Base-by-base conservation (phyloP, 345 rosid species). In the Mangifera indica region DNA sequence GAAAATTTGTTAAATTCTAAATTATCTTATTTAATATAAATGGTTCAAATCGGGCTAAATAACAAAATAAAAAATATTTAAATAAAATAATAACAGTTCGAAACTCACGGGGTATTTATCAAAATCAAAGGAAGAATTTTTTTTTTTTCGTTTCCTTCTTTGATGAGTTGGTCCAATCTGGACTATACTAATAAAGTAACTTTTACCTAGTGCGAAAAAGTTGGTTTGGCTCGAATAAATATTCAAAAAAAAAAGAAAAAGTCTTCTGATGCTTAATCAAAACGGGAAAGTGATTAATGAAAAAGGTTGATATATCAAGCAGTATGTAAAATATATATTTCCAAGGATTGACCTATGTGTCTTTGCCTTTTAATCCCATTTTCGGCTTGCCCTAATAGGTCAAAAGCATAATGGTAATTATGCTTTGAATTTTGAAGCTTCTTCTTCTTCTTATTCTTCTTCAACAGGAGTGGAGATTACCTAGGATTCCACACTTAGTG, bases 401-500 rank as follows among this genome's bases (percentile, higher is more conserved):
- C 84, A 80, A 78, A 71, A 74, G 29, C 44, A 22, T 3, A n/a
- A 5, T 46, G 46, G 52, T 68, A n/a, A n/a, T 29, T 29, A 3
- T 29, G 32, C 2, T 29, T 74, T 66, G 66, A 71, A 67, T 37
- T 45, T 69, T 74, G 62, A 45, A 61, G 69, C 55, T 70, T 73
- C 46, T 62, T 29, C 32, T 29, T 29, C 32, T 29, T 73, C 46
- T 62, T 29, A 1, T 29, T 29, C 32, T 29, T 73, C 46, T 62
- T 61, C 49, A 12, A 26, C 2, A 26, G 75, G 21, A 63, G 34
- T 62, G 64, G 61, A 73, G 73, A 52, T 29, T 76, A 73, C 88
- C 81, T 84, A 49, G 85, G 85, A 84, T 84, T 84, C 84, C 79
- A 72, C 81, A 55, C 73, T 75, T 67, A 70, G 78, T 79, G 84